phyloP scores from a whole-genome alignment of 257 asterid genomes.

The Ballota nigra region DNA sequence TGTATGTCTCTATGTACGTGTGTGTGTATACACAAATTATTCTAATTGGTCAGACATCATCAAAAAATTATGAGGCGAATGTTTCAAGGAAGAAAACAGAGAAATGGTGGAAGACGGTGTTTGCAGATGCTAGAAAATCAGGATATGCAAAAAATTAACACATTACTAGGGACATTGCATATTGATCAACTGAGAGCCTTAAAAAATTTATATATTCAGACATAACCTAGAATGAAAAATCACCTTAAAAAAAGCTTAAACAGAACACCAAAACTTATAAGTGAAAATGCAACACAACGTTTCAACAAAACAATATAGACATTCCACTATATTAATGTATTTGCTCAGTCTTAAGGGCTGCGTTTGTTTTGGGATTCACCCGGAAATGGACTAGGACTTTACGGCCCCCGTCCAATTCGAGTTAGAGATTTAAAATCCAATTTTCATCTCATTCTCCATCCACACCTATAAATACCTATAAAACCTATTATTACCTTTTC shows the following conservation, averaged over 20 bases:
- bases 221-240: not conserved
- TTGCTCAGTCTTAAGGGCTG: not conserved
- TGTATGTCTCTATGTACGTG: not conserved
- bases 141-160: not conserved
- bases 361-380: no score
- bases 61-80: not conserved
- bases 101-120: not conserved
- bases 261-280: not conserved
- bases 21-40: not conserved
- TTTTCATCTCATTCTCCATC: no score
- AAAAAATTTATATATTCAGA: not conserved
- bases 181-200: not conserved
- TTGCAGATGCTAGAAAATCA: not conserved
- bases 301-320: not conserved
- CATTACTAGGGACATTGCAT: not conserved
- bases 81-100: not conserved
- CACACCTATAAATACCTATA: no score
- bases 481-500: no score
- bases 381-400: no score
- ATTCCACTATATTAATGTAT: not conserved
- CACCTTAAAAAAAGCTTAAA: not conserved
- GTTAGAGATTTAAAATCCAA: no score
- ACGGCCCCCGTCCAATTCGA: no score
- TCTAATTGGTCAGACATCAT: not conserved
- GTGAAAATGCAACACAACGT: not conserved